Base-by-base conservation (phyloP, 371 early-diverging fungal species). In the Mycotypha africana region DNA sequence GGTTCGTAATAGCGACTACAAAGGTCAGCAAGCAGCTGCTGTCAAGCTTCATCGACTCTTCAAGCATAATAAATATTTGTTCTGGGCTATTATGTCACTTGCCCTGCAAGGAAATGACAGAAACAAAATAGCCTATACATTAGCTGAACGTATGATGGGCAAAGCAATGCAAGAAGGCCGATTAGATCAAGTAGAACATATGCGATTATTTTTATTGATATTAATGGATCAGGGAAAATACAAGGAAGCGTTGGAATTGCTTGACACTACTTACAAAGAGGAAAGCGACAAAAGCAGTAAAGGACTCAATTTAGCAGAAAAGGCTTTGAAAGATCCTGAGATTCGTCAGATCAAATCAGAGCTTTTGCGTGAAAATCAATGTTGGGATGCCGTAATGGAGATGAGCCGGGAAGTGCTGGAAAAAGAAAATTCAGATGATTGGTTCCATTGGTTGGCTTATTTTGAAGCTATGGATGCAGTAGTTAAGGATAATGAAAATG, bases 71-170 rank as follows among this genome's bases (percentile, higher is more conserved):
- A 82, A 79, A 49, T 91, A 93, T 62, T 70, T 86, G 59, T 92
- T 92, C 65, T 95, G 94, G 94, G 81, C 86, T 1, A 82, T 92
- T 46, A 83, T 87, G 81, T 81, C 87, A 24, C 62, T 86, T 8
- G 67, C 83, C 6, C 65, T 88, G 10, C 86, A 87, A 49, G 63
- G 60, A 53, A 61, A 36, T 8, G 68, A 67, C 15, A n/a, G n/a
- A n/a, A 62, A 72, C 20, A 64, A 60, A 26, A 51, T 93, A 4
- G 67, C 83, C 11, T 71, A 87, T 40, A 69, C 76, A 1, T 65
- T 96, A 31, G 88, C 94, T 0, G 92, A 91, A 56, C 76, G 91
- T 20, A 90, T 93, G 93, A 79, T 89, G 63, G 68, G 74, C 19
- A 92, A 91, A 66, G 84, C 89, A 6, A 67, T 79, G 6, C 66